phyloP scores from a whole-genome alignment of 2,329 filamentous ascomycete species.

The Myriosclerotinia curreyana region DNA sequence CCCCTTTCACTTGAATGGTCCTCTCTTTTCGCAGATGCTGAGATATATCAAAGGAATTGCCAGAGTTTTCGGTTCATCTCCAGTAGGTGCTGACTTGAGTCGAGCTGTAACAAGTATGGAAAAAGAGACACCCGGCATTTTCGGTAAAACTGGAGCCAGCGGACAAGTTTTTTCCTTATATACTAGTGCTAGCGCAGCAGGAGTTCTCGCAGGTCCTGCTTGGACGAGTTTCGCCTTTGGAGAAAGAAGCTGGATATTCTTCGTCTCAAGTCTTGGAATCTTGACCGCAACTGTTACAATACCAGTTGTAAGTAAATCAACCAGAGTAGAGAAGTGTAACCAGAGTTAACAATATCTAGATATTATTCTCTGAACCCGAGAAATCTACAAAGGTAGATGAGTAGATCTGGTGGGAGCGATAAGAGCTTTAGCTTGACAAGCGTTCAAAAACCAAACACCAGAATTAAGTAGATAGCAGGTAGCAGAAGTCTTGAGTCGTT shows the following conservation, averaged over 20 bases:
- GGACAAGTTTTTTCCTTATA: slow-evolving; percentile 26
- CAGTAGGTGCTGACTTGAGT: slow-evolving; percentile 24
- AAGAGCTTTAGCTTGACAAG: background rate
- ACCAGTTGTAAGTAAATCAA: slow-evolving; percentile 10
- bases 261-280: slow-evolving; percentile 23
- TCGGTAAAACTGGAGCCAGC: slow-evolving; percentile 20
- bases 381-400: background rate
- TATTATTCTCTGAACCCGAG: slow-evolving; percentile 3
- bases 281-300: slow-evolving; percentile 22
- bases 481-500: too few species aligned
- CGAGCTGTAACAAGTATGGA: slow-evolving; percentile 23
- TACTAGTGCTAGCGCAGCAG: slow-evolving; percentile 24
- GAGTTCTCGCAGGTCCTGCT: slow-evolving; percentile 24
- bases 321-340: background rate
- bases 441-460: background rate
- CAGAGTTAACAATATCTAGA: background rate
- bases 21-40: background rate
- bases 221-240: slow-evolving; percentile 22
- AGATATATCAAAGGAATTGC: slow-evolving; percentile 18
- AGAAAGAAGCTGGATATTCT: slow-evolving; percentile 20
- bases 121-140: slow-evolving; percentile 21
- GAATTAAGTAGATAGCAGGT: background rate
- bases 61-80: slow-evolving; percentile 21
- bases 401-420: background rate
- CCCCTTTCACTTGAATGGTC: background rate